Percentiles rank a stretch among this genome's conserved stretches.
These are phyloP conservation scores for Cordyceps militaris DNA, from an alignment of 2,329 filamentous ascomycete species.

Conservation along the genomic window DNA sequence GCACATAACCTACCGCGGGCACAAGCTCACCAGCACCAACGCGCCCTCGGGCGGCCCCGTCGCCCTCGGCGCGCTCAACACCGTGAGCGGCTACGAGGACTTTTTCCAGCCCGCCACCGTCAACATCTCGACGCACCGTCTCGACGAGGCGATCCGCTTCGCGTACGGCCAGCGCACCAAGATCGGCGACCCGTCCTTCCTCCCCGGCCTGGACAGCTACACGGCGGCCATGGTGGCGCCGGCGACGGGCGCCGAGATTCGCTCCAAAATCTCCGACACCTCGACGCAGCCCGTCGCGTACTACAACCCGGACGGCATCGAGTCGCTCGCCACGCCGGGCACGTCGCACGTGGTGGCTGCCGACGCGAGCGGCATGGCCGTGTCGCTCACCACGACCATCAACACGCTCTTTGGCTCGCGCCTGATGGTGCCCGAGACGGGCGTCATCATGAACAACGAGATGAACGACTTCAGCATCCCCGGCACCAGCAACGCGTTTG, in stretches of 20 bases:
- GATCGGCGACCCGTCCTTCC: conserved; percentile 70
- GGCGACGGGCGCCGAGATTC: conserved; percentile 45
- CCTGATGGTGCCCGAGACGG: conserved; percentile 73
- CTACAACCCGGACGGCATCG: conserved; percentile 40
- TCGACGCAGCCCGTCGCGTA: conserved; percentile 32
- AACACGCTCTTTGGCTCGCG: conserved; percentile 74
- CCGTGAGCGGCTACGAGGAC: conserved; percentile 60
- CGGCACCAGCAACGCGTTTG: conserved; percentile 63
- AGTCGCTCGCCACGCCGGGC: conserved; percentile 53
- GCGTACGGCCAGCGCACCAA: conserved; percentile 68
- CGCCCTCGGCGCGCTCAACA: conserved; percentile 66
- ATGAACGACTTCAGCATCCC: conserved; percentile 74
- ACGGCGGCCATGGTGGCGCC: conserved; percentile 61
- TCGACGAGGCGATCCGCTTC: conserved; percentile 81
- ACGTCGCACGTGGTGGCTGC: conserved; percentile 62
- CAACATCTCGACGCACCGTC: conserved; percentile 62
- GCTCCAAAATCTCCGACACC: conserved; percentile 37
- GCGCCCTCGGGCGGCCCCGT: conserved; percentile 71
- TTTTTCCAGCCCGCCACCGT: conserved; percentile 49
- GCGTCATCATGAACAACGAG: conserved; percentile 62
- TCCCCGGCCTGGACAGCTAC: conserved; percentile 50
- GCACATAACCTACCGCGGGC: conserved; percentile 59
- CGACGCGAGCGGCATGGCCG: conserved; percentile 62
- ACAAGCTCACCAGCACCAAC: conserved; percentile 58
- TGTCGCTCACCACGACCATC: conserved; percentile 73